Evolutionary conservation across 768 basidiomycete species (phyloP).

Genomic region (Tulasnella sp.): DNA sequence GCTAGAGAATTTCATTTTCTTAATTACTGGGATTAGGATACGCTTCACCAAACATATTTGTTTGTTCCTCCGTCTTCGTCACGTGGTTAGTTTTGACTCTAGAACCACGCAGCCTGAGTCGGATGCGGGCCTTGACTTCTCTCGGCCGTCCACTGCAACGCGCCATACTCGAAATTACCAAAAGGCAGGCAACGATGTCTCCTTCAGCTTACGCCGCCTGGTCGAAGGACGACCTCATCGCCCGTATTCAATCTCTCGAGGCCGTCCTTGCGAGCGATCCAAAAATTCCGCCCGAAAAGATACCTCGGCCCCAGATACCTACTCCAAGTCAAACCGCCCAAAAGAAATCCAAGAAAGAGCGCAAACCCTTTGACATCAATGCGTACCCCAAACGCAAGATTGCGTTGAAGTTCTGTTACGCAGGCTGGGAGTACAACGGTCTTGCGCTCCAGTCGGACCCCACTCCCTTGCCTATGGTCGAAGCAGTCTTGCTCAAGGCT

Average conservation of each 20-base stretch:
- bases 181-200: constrained; percentile 1
- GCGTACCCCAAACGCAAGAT: constrained; percentile 79
- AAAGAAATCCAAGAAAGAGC: constrained; percentile 32
- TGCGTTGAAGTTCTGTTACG: constrained; percentile 88
- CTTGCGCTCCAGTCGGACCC: constrained; percentile 72
- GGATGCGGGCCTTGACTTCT: constrained; percentile 8
- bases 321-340: not conserved
- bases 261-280: constrained; percentile 30
- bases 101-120: not conserved
- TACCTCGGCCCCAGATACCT: constrained; percentile 31
- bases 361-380: constrained; percentile 58
- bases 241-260: constrained; percentile 59
- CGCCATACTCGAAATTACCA: constrained; percentile 11
- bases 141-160: constrained; percentile 11
- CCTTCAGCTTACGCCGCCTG: constrained; percentile 48
- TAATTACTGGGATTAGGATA: not conserved
- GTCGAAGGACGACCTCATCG: constrained; percentile 68
- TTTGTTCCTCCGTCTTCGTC: not conserved
- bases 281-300: constrained; percentile 30
- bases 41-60: not conserved
- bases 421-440: constrained; percentile 89
- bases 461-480: constrained; percentile 83
- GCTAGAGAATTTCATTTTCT: not conserved
- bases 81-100: not conserved
- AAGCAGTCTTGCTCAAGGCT: constrained; percentile 77